Base-by-base conservation (phyloP, 768 basidiomycete genomes). In the Pisolithus sp. region DNA sequence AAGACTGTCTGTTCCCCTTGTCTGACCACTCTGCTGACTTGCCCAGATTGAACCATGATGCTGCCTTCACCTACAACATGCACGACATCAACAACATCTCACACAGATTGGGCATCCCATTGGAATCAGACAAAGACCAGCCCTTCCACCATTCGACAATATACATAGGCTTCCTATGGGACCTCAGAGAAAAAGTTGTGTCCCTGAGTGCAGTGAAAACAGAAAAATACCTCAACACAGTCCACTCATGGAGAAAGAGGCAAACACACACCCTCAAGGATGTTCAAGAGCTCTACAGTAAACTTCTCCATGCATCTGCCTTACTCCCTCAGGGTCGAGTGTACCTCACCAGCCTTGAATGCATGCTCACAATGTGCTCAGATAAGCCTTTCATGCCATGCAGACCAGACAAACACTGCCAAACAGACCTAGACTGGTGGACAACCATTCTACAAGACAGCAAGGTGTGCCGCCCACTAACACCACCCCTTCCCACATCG, bases 311-410 rank as follows among this genome's bases (percentile, higher is more conserved):
- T 42, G 53, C 68, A 0, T 64, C 58, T 37, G 48, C 62, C 1
- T 59, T 75, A 5, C 40, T 72, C 13, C 67, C 70, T 3, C 41
- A 5, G 15, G 67, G 65, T 15, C 62, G 71, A 3, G 69, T 75
- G 9, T 73, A 71, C 56, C 66, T 77, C 58, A 73, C 70, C 51
- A 46, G 46, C 34, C 54, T 76, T 48, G 72, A 77, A 53, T 20
- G 61, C 54, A 67, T 75, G 58, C 46, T 76, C 5, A 59, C 55
- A 2, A 44, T 59, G 4, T 69, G 48, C n/a, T 7, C 43, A 28
- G 21, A 21, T 4, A 44, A 44, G 7, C 23, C 24, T 28, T 68
- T 69, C 63, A 36, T 57, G 41, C 70, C 62, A 13, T 63, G 53
- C 15, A 46, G 50, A 7, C 37, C 63, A 10, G 42, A 18, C 40